Evolutionary conservation across 495 filamentous ascomycete species (phyloP).

Genomic region (Cairneyella variabilis): DNA sequence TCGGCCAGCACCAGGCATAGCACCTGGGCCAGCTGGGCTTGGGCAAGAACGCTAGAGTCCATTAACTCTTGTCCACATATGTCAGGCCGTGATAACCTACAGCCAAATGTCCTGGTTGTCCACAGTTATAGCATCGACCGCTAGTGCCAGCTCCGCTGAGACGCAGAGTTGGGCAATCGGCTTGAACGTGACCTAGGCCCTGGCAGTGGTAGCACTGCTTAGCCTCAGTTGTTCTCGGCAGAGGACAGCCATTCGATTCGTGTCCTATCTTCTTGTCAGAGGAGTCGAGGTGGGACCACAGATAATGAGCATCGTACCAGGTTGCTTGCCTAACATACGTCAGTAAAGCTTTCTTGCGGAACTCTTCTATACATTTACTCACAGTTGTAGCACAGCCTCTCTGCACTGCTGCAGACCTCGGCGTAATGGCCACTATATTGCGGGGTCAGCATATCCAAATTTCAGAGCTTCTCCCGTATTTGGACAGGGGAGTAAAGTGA

Average conservation of each 20-base stretch:
- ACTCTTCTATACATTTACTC: slow-evolving; percentile 30
- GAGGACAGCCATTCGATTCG: slow-evolving; percentile 95
- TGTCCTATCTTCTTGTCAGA: slow-evolving; percentile 61
- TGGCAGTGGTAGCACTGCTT: slow-evolving; percentile 99
- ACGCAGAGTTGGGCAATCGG: slow-evolving; percentile 96
- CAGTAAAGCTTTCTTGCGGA: slow-evolving; percentile 12
- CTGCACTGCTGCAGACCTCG: slow-evolving; percentile 93
- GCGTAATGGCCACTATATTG: slow-evolving; percentile 99
- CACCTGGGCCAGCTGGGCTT: slow-evolving; percentile 53
- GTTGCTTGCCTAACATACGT: slow-evolving; percentile 66
- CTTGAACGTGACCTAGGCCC: slow-evolving; percentile 96
- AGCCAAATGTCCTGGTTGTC: slow-evolving; percentile 83
- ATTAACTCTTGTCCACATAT: slow-evolving; percentile 8
- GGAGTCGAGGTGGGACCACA: background rate
- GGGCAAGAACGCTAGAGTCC: slow-evolving; percentile 73
- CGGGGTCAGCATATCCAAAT: too few species aligned
- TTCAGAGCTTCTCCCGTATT: too few species aligned
- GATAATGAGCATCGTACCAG: slow-evolving; percentile 52
- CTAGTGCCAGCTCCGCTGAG: slow-evolving; percentile 73
- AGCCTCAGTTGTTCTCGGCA: slow-evolving; percentile 91
- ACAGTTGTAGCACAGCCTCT: slow-evolving; percentile 99
- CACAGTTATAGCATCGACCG: slow-evolving; percentile 95
- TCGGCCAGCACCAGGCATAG: slow-evolving; percentile 53
- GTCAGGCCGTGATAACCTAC: slow-evolving; percentile 25
- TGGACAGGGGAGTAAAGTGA: too few species aligned